Evolutionary conservation across 1,284 basidiomycete genomes (phyloP).

Genomic region (Peniophora sp.): DNA sequence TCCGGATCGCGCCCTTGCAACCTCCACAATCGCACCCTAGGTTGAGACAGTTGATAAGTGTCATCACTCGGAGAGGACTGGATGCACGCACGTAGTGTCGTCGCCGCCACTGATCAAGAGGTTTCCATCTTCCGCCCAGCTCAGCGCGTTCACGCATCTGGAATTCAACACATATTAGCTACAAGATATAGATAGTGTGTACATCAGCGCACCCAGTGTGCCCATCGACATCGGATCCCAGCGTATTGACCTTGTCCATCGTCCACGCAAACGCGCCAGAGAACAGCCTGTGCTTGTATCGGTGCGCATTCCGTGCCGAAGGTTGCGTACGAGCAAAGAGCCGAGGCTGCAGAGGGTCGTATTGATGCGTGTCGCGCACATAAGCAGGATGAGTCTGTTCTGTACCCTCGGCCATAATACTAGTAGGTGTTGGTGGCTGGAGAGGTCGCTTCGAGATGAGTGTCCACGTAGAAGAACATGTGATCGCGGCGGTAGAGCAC

Average conservation of each 20-base stretch:
- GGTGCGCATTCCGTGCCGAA: slow-evolving; percentile 2
- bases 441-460: too few species aligned
- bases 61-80: slow-evolving; percentile 3
- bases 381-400: too few species aligned
- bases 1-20: slow-evolving; percentile 33
- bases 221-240: slow-evolving; percentile 46
- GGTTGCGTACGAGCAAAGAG: too few species aligned
- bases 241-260: slow-evolving; percentile 52
- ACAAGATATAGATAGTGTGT: too few species aligned
- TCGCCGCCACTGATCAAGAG: slow-evolving; percentile 76
- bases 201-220: slow-evolving; percentile 63
- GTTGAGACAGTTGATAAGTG: slow-evolving; percentile 20
- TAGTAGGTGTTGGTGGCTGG: too few species aligned
- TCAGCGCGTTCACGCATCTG: slow-evolving; percentile 81
- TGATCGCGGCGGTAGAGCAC: too few species aligned
- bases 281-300: slow-evolving; percentile 5
- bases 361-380: too few species aligned
- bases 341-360: too few species aligned
- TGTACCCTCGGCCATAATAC: too few species aligned
- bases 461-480: too few species aligned
- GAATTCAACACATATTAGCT: too few species aligned
- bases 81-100: slow-evolving; percentile 58
- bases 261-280: slow-evolving; percentile 14
- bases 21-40: slow-evolving; percentile 64
- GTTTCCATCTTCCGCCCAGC: slow-evolving; percentile 74